phyloP scores from a whole-genome alignment of 2,329 filamentous ascomycete species.

The Ophiostoma ulmi region DNA sequence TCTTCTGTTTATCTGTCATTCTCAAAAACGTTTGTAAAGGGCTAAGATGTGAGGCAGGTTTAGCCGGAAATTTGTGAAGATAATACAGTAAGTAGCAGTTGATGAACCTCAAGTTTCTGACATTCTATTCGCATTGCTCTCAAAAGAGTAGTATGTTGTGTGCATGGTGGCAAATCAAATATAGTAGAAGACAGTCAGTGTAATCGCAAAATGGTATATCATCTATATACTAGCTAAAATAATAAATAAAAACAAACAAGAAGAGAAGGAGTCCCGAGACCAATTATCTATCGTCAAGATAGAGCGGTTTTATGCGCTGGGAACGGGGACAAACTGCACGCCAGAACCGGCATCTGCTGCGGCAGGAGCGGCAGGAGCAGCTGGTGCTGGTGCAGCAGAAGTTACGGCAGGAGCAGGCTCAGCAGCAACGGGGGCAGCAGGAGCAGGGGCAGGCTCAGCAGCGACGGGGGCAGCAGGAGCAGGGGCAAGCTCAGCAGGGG shows the following conservation, averaged over 20 bases:
- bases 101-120: background rate
- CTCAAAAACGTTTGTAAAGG: background rate
- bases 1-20: background rate
- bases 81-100: too few relatives aligned
- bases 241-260: background rate
- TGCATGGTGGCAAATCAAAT: background rate
- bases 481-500: background rate
- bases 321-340: slow-evolving; percentile 24
- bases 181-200: background rate
- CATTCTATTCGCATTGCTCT: background rate
- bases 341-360: slow-evolving; percentile 20
- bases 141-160: background rate
- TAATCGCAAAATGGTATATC: slow-evolving; percentile 8
- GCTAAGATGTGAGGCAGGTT: background rate
- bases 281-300: slow-evolving; percentile 6
- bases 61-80: background rate
- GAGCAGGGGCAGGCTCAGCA: background rate
- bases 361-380: slow-evolving; percentile 7
- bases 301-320: slow-evolving; percentile 1
- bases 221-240: slow-evolving; percentile 5
- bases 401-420: background rate
- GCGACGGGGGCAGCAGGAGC: background rate
- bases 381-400: slow-evolving; percentile 15
- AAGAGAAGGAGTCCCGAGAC: background rate
- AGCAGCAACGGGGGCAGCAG: background rate